These are phyloP conservation scores for Picochlorum sp. DNA, from an alignment of 139 green algal species.

Conservation along the genomic window DNA sequence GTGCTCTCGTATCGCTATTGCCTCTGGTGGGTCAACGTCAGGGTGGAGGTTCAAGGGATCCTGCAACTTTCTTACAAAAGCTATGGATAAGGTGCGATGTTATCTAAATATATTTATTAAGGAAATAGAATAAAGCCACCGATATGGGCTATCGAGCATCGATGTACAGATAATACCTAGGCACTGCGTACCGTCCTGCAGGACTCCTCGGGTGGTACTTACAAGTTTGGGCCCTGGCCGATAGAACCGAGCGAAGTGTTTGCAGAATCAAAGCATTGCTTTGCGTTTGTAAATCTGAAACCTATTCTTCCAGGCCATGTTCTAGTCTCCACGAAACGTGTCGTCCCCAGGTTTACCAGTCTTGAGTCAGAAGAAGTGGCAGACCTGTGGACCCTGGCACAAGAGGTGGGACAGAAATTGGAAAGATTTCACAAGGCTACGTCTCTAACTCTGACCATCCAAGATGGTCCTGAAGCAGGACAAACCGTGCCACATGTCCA, in stretches of 20 bases:
- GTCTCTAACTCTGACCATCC: slow-evolving; percentile 74
- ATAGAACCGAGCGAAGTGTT: slow-evolving; percentile 70
- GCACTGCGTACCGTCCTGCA: not conserved
- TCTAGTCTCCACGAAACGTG: slow-evolving; percentile 67
- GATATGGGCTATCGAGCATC: no score
- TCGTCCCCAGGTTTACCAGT: slow-evolving; percentile 64
- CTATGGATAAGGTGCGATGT: no score
- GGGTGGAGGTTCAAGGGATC: no score
- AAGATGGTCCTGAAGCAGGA: slow-evolving; percentile 65
- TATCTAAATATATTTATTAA: no score
- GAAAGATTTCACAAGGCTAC: slow-evolving; percentile 49
- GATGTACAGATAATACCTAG: not conserved
- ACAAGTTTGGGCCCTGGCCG: slow-evolving; percentile 53
- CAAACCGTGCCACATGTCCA: slow-evolving; percentile 96
- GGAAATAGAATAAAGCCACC: no score
- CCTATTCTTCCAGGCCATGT: slow-evolving; percentile 93
- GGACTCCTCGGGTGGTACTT: slow-evolving; percentile 1
- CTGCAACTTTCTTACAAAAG: no score
- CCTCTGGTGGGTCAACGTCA: no score
- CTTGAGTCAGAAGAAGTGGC: slow-evolving; percentile 66
- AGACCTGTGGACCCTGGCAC: slow-evolving; percentile 75
- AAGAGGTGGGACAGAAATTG: slow-evolving; percentile 39
- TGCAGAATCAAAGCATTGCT: slow-evolving; percentile 42
- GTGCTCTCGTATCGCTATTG: no score
- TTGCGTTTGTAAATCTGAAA: slow-evolving; percentile 93